A percentile compares a stretch with the other conserved stretches of the same genome.
phyloP scores from a whole-genome alignment of 805 yeast species.

The Vanderwaltozyma verrucispora region DNA sequence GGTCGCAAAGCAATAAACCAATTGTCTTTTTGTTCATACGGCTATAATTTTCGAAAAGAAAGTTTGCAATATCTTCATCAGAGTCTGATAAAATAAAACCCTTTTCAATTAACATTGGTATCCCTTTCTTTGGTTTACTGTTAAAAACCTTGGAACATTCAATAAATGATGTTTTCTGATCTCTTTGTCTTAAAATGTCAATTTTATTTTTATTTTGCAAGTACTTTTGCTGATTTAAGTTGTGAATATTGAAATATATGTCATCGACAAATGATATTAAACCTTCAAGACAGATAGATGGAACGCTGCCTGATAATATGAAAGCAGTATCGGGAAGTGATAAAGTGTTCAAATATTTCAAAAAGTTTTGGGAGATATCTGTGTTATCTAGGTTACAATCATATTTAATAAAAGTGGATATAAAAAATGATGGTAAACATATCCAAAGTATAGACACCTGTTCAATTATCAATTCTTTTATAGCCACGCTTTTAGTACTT shows the following conservation, averaged over 20 bases:
- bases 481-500: neutral
- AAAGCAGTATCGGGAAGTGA: slow-evolving; percentile 81
- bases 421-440: slow-evolving; percentile 67
- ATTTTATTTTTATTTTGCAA: slow-evolving; percentile 17
- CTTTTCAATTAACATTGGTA: slow-evolving; percentile 49
- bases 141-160: slow-evolving; percentile 69
- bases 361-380: slow-evolving; percentile 57
- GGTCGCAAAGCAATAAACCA: slow-evolving; percentile 80
- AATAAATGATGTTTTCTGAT: slow-evolving; percentile 62
- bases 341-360: slow-evolving; percentile 63
- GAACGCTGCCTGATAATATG: slow-evolving; percentile 73
- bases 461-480: slow-evolving; percentile 78
- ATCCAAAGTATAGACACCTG: slow-evolving; percentile 74
- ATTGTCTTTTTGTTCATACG: slow-evolving; percentile 77
- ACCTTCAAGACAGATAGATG: slow-evolving; percentile 90
- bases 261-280: slow-evolving; percentile 59
- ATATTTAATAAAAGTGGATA: slow-evolving; percentile 65
- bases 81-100: slow-evolving; percentile 46
- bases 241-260: slow-evolving; percentile 37
- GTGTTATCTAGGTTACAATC: slow-evolving; percentile 87
- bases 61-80: slow-evolving; percentile 62
- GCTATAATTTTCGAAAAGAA: slow-evolving; percentile 68
- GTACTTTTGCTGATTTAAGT: slow-evolving; percentile 13
- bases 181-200: slow-evolving; percentile 25
- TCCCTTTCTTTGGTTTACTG: slow-evolving; percentile 66